phyloP scores from a whole-genome alignment of 2,329 filamentous ascomycete genomes.

The Parastagonospora nodorum region DNA sequence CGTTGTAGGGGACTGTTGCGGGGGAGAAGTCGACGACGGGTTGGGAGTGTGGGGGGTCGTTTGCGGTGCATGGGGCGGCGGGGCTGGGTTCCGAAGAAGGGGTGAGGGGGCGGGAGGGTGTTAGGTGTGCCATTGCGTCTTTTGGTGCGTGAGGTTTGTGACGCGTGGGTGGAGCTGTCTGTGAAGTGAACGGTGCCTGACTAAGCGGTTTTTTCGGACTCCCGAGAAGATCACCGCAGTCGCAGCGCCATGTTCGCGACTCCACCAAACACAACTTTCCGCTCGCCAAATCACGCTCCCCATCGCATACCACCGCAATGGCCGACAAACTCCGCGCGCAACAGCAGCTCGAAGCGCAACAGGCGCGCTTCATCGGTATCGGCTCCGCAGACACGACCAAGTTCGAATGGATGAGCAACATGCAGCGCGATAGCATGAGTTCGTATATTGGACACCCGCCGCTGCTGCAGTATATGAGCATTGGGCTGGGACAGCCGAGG shows the following conservation, averaged over 20 bases:
- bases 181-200: not conserved
- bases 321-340: conserved; percentile 98
- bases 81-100: conserved; percentile 28
- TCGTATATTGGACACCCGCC: conserved; percentile 89
- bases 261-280: not conserved
- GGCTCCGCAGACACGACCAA: conserved; percentile 96
- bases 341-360: conserved; percentile 95
- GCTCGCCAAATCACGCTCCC: not conserved
- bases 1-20: conserved; percentile 50
- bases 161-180: too few species aligned
- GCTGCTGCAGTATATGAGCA: conserved; percentile 83
- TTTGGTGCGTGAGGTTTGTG: too few species aligned
- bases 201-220: conserved; percentile 7
- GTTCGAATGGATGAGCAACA: conserved; percentile 97
- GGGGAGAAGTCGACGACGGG: conserved; percentile 49
- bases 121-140: too few species aligned
- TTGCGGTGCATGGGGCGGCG: conserved; percentile 11
- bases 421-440: conserved; percentile 89
- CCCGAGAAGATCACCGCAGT: conserved; percentile 9
- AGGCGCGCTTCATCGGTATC: conserved; percentile 94
- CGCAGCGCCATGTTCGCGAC: conserved; percentile 2
- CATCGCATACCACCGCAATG: conserved; percentile 46
- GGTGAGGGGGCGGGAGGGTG: conserved; percentile 31
- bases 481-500: conserved; percentile 83
- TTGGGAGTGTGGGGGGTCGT: not conserved